Evolutionary conservation across 257 asterid genomes (phyloP).

Genomic region (Nicotiana tabacum): DNA sequence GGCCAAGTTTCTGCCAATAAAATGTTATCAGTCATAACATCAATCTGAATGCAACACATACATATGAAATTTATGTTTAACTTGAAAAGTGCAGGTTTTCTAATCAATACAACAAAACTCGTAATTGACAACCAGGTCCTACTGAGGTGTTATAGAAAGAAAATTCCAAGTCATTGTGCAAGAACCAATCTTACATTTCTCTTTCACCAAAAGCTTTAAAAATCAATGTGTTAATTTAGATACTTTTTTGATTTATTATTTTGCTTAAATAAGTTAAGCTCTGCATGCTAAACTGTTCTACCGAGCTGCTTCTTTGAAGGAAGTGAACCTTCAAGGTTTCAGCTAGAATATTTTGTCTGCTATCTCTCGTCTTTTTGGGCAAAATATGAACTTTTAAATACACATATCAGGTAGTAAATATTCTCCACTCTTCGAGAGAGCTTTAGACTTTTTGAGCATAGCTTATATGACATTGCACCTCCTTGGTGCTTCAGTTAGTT

Average conservation of each 20-base stretch:
- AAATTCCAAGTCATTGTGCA: not conserved
- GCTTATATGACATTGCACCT: not conserved
- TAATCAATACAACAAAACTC: not conserved
- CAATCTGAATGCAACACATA: not conserved
- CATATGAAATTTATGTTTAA: not conserved
- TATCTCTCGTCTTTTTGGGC: not conserved
- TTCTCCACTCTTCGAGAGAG: not conserved
- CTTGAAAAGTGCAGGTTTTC: not conserved
- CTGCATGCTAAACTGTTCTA: not conserved
- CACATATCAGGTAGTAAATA: not conserved
- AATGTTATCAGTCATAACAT: not conserved
- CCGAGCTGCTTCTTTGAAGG: not conserved
- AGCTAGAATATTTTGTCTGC: not conserved
- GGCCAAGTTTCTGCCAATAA: constrained; percentile 45
- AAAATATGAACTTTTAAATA: not conserved
- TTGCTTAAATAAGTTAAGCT: not conserved
- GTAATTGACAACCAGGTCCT: not conserved
- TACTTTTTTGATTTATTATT: not conserved
- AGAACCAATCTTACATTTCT: too few relatives aligned
- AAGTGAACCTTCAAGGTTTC: not conserved
- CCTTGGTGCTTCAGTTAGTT: not conserved
- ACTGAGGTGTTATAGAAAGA: not conserved
- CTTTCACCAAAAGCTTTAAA: not conserved
- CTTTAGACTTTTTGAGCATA: not conserved
- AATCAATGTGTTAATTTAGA: not conserved